Base-by-base conservation (phyloP, 139 green algal genomes). In the Auxenochlorella protothecoides region DNA sequence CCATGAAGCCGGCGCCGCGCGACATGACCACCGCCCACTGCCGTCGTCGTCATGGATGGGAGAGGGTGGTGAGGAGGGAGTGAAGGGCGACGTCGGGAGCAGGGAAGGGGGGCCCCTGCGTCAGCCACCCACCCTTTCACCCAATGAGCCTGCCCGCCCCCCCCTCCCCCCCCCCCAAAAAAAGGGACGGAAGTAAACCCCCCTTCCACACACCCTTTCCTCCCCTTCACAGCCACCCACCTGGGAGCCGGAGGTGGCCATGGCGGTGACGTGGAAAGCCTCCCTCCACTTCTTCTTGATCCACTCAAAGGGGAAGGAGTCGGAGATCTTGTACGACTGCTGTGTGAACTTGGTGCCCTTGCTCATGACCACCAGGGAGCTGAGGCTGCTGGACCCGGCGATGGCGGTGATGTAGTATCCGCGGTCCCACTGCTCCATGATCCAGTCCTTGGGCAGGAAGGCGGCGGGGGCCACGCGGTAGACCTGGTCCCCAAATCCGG, bases 231-330 rank as follows among this genome's bases (percentile, higher is more conserved):
- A 12, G 52, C 5, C 13, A 10, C 72, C 14, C 16, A 59, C 59
- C 55, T 71, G 63, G 54, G 76, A 83, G 68, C 80, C 83, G 56
- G 72, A 77, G 59, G 89, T 94, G 65, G 81, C 89, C 80, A 92
- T 90, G 66, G 77, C 81, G 16, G 88, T 94, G 57, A 94, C 84
- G 69, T 89, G 83, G 77, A 94, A 94, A 14, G 84, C 86, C 76
- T 94, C 89, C n/a, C 79, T 77, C 89, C 89, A 94, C 79, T 94
- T 94, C 77, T 94, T 92, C 80, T 93, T 92, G 72, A 94, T 92
- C 89, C 89, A 94, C 78, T 94, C 90, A 81, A 89, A 93, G 64
- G 89, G 89, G 76, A 94, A 94, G 12, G 68, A 82, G 75, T 93
- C 89, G 66, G 69, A 83, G 56, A 94, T 84, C 81, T 94, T 94